Evolutionary conservation across 768 basidiomycete species (phyloP).

Genomic region (Sarcodon aspratus): DNA sequence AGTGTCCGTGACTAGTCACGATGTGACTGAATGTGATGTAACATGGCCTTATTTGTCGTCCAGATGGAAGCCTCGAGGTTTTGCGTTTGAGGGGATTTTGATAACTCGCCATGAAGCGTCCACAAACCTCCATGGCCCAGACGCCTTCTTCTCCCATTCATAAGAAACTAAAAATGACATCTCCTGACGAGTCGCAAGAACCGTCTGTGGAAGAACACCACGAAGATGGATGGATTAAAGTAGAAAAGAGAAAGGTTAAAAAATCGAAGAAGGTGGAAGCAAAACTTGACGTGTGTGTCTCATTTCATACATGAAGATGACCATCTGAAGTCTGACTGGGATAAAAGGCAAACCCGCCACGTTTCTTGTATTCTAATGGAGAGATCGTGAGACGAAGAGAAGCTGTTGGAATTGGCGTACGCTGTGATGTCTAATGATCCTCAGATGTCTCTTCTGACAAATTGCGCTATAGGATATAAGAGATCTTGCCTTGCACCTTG

Average conservation of each 20-base stretch:
- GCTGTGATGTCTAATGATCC: slow-evolving; percentile 14
- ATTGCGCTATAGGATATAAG: slow-evolving; percentile 58
- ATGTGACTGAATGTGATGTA: no score
- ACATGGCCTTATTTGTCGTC: no score
- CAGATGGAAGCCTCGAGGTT: no score
- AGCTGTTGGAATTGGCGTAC: slow-evolving; percentile 73
- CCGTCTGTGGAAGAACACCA: no score
- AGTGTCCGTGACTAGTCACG: no score
- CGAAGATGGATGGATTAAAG: slow-evolving; percentile 49
- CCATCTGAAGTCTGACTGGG: not conserved
- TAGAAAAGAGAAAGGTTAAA: slow-evolving; percentile 63
- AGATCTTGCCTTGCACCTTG: slow-evolving; percentile 73
- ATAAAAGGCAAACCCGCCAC: slow-evolving; percentile 41
- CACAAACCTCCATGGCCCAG: not conserved
- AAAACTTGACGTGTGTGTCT: slow-evolving; percentile 47
- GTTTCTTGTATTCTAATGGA: slow-evolving; percentile 71
- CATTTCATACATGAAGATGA: not conserved
- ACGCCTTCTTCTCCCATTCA: slow-evolving; percentile 15
- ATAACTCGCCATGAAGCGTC: not conserved
- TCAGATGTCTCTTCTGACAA: not conserved
- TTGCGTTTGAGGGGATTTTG: not conserved
- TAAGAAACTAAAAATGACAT: slow-evolving; percentile 28
- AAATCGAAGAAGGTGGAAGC: slow-evolving; percentile 48
- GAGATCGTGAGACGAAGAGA: slow-evolving; percentile 67
- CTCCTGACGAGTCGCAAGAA: not conserved